phyloP scores from a whole-genome alignment of 2,329 filamentous ascomycete species.

The Tolypocladium paradoxum region DNA sequence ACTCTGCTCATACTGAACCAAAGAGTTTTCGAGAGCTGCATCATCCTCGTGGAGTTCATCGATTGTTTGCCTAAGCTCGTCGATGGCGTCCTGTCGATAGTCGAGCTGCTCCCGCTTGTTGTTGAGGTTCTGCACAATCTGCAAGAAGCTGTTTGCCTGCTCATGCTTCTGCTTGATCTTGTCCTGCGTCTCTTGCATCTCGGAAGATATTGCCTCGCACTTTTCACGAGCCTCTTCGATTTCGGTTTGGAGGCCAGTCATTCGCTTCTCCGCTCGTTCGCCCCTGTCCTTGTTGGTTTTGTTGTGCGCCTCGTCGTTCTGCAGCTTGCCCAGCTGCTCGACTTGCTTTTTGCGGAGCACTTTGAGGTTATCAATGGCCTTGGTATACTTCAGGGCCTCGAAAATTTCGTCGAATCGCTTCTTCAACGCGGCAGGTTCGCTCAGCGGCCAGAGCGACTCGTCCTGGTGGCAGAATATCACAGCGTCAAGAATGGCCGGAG shows the following conservation, averaged over 20 bases:
- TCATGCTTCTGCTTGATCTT: conserved; percentile 57
- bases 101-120: conserved; percentile 66
- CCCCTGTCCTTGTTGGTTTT: conserved; percentile 80
- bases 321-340: conserved; percentile 60
- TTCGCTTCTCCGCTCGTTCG: conserved; percentile 57
- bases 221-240: conserved; percentile 52
- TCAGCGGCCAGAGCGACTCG: conserved; percentile 94
- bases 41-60: conserved; percentile 72
- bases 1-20: conserved; percentile 69
- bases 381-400: conserved; percentile 92
- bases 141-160: conserved; percentile 62
- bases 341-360: conserved; percentile 72
- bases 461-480: conserved; percentile 99
- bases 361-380: conserved; percentile 94
- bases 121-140: conserved; percentile 63
- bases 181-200: conserved; percentile 49
- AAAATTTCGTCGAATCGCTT: conserved; percentile 97
- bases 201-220: conserved; percentile 43
- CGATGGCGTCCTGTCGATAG: conserved; percentile 58
- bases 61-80: conserved; percentile 60
- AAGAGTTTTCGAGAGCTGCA: conserved; percentile 56
- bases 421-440: conserved; percentile 74
- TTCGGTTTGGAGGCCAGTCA: conserved; percentile 52
- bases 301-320: conserved; percentile 64
- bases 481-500: conserved; percentile 77